A percentile compares a stretch with the other conserved stretches of the same genome.
These are phyloP conservation scores for Malus hybrid DNA, from an alignment of 331 rosid species.

Conservation along the genomic window DNA sequence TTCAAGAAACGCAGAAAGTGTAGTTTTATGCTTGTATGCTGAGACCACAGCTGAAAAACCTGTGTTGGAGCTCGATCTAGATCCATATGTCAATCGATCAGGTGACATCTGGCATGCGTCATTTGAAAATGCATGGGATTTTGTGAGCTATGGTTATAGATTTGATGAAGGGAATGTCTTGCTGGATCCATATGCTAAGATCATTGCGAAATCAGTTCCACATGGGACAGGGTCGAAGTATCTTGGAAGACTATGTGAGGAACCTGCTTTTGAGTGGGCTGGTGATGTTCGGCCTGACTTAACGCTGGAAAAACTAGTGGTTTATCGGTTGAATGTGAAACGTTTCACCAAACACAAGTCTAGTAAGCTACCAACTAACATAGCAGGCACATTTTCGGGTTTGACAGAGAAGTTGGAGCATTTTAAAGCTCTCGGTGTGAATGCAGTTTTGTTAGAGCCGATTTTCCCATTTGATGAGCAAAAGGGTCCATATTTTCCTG, in stretches of 20 bases:
- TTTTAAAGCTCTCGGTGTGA: slow-evolving; percentile 64
- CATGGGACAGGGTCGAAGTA: slow-evolving; percentile 28
- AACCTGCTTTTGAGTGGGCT: slow-evolving; percentile 72
- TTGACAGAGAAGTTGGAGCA: slow-evolving; percentile 66
- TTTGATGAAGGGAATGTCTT: slow-evolving; percentile 25
- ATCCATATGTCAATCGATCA: slow-evolving; percentile 71
- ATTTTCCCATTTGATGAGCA: slow-evolving; percentile 60
- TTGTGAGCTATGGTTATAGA: slow-evolving; percentile 74
- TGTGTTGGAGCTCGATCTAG: slow-evolving; percentile 83
- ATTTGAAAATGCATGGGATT: slow-evolving; percentile 39
- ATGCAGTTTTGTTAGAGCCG: slow-evolving; percentile 81
- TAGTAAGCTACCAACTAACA: slow-evolving; percentile 47
- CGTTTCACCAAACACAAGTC: slow-evolving; percentile 61
- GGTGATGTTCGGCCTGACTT: slow-evolving; percentile 41
- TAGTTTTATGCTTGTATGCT: slow-evolving; percentile 77
- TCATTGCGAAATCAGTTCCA: slow-evolving; percentile 35
- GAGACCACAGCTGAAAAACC: slow-evolving; percentile 43
- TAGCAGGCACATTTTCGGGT: slow-evolving; percentile 79
- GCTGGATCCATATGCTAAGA: slow-evolving; percentile 84
- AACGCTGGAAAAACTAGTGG: slow-evolving; percentile 52
- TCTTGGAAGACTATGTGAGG: slow-evolving; percentile 54
- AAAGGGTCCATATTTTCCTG: slow-evolving; percentile 79
- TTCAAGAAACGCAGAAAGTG: slow-evolving; percentile 61
- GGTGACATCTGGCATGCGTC: slow-evolving; percentile 93
- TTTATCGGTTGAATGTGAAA: slow-evolving; percentile 64